A percentile compares a stretch with the other conserved stretches of the same genome.
These are phyloP conservation scores for Salvia rosmarinus DNA, from an alignment of 257 asterid genomes.

Conservation along the genomic window DNA sequence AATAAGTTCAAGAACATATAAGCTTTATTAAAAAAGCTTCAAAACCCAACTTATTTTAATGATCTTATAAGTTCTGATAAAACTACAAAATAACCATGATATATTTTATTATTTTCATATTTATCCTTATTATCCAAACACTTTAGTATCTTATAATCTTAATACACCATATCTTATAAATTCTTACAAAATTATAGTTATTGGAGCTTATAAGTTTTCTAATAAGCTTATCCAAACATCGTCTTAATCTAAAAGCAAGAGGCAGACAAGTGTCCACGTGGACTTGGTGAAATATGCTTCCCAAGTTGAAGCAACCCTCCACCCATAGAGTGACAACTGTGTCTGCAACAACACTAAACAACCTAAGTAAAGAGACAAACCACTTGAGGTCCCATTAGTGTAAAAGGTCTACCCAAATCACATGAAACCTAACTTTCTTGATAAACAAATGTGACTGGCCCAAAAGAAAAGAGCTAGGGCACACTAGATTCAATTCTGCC, in stretches of 20 bases:
- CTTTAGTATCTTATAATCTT: no score
- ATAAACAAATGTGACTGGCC: slow-evolving; percentile 25
- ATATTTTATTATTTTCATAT: no score
- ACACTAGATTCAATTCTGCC: slow-evolving; percentile 25
- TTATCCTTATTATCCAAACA: no score
- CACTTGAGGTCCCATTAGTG: slow-evolving; percentile 32
- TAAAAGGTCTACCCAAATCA: slow-evolving; percentile 20
- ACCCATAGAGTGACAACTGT: slow-evolving; percentile 27
- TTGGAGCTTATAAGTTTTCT: no score
- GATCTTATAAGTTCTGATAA: no score
- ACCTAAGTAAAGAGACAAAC: slow-evolving; percentile 7
- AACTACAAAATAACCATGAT: no score
- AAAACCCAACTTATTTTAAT: no score
- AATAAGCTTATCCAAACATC: no score
- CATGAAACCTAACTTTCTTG: slow-evolving; percentile 32
- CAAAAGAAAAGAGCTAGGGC: slow-evolving; percentile 11
- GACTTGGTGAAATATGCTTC: slow-evolving; percentile 7
- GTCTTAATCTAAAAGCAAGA: not conserved
- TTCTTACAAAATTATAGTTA: no score
- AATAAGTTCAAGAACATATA: no score
- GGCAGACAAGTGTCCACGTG: slow-evolving; percentile 3
- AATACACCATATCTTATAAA: no score
- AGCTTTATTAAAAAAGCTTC: no score
- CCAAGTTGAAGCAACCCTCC: slow-evolving; percentile 15
- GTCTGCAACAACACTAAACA: slow-evolving; percentile 1